Percentiles rank a stretch among this genome's conserved stretches.
Evolutionary conservation across 2,329 filamentous ascomycete species (phyloP).

Genomic region (Nannizzia gypsea): DNA sequence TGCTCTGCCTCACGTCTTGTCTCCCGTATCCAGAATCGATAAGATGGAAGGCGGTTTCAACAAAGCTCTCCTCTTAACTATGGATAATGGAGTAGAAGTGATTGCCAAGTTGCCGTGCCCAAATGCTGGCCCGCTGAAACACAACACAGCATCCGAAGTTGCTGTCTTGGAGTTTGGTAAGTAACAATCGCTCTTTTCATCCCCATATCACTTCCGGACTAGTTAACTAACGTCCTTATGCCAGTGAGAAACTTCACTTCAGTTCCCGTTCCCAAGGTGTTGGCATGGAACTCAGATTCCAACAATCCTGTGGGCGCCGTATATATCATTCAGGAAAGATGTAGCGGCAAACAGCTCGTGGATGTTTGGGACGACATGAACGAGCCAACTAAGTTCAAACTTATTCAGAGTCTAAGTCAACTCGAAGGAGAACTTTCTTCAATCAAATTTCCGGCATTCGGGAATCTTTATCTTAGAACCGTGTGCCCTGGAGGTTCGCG

Average conservation of each 20-base stretch:
- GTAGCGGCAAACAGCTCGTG: slow-evolving; percentile 15
- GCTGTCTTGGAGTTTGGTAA: slow-evolving; percentile 20
- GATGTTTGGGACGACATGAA: slow-evolving; percentile 6
- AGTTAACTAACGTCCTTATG: slow-evolving; percentile 9
- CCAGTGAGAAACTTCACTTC: slow-evolving; percentile 8
- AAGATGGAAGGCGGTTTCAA: slow-evolving; percentile 25
- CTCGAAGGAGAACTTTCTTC: slow-evolving; percentile 15
- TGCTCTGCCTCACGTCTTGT: slow-evolving; percentile 4
- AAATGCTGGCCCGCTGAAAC: slow-evolving; percentile 19
- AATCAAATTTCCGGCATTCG: slow-evolving; percentile 18
- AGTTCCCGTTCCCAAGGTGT: slow-evolving; percentile 14
- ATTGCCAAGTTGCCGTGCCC: slow-evolving; percentile 25
- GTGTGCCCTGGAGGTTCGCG: slow-evolving; percentile 17
- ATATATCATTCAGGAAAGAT: slow-evolving; percentile 22
- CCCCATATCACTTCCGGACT: background rate
- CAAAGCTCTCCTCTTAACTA: slow-evolving; percentile 23
- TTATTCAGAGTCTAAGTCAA: slow-evolving; percentile 17
- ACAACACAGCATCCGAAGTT: slow-evolving; percentile 24
- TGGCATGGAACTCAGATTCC: slow-evolving; percentile 11
- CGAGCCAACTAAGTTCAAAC: slow-evolving; percentile 13
- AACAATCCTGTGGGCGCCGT: slow-evolving; percentile 19
- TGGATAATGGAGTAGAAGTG: slow-evolving; percentile 19
- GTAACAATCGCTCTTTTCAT: too few species aligned
- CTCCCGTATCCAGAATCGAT: slow-evolving; percentile 13
- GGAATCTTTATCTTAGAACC: slow-evolving; percentile 17